A percentile compares a stretch with the other conserved stretches of the same genome.
Evolutionary conservation across 2,329 filamentous ascomycete genomes (phyloP).

Genomic region (Calonectria pseudoreteaudii): DNA sequence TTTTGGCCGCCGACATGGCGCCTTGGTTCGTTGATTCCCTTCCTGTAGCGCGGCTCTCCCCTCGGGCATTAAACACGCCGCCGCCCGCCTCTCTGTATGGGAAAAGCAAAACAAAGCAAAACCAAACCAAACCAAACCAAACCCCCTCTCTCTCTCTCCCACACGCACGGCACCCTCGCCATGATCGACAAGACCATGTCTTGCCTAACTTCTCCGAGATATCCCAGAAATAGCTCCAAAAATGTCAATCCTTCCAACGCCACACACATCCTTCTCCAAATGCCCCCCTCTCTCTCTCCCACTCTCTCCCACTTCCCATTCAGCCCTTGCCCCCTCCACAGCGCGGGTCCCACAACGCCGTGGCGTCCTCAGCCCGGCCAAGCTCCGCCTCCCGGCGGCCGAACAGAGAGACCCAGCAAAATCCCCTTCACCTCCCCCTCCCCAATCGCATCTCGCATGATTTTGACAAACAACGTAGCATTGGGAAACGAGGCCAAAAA

Average conservation of each 20-base stretch:
- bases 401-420: background rate
- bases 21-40: background rate
- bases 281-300: too few species aligned
- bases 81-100: too few species aligned
- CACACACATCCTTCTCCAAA: background rate
- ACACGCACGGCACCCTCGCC: background rate
- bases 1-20: background rate
- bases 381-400: conserved; percentile 23
- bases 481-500: background rate
- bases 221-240: background rate
- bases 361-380: conserved; percentile 28
- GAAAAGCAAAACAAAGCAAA: background rate
- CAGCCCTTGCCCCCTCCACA: background rate
- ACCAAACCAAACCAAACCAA: too few species aligned
- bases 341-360: conserved; percentile 26
- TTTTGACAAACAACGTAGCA: background rate
- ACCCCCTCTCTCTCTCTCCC: background rate
- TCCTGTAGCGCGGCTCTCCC: background rate
- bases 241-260: background rate
- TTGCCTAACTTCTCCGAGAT: background rate
- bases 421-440: background rate
- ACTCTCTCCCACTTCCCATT: too few species aligned
- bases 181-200: background rate
- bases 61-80: conserved; percentile 6
- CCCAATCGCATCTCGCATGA: background rate